Evolutionary conservation across 2,329 filamentous ascomycete genomes (phyloP), one percentile per base, ranked within the genome.

Genomic region (Penicillium sclerotigenum): DNA sequence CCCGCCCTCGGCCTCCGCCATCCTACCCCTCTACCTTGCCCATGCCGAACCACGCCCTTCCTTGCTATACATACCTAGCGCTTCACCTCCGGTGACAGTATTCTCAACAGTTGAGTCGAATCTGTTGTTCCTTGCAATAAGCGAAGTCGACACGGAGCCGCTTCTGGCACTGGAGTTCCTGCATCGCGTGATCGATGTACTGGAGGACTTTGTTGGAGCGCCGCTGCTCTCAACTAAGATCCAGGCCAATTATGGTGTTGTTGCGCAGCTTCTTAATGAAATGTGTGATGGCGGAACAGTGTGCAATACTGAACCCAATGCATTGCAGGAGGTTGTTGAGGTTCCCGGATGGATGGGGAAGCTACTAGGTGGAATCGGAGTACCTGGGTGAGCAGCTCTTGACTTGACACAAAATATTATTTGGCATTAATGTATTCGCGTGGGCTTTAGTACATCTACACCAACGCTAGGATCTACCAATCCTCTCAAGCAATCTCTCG

Each of bases 231-330:
- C 91, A 20, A 84, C 83, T 70, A 96, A 94, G 78, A 88, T 99
- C 62, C 91, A 97, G 74, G 83, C 81, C 64, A 91, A 86, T 74
- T 97, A 97, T 75, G 90, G 97, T 83, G 87, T 97, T 28, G 89
- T 95, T 33, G 92, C 92, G 18, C 94, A 99, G 76, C 78, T 99
- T 26, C 81, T 97, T 57, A 90, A 87, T 59, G 94, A 99, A 76
- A 96, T 99, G 89, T 97, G 94, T 72, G 94, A 99, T 79, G 90
- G 87, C 38, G 94, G 94, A 16, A 83, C 87, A n/a, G 83, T 97
- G 34, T 89, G 84, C 68, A 96, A 91, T 54, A 97, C 93, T 1
- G 94, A 99, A 73, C 89, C 90, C 10, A 97, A 99, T 78, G 90
- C 92, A 20, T 77, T 99, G 68, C 84, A 91, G 66, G 94, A 99